These are phyloP conservation scores for Stenocarpella maydis DNA, from an alignment of 2,329 filamentous ascomycete genomes.

Conservation along the genomic window DNA sequence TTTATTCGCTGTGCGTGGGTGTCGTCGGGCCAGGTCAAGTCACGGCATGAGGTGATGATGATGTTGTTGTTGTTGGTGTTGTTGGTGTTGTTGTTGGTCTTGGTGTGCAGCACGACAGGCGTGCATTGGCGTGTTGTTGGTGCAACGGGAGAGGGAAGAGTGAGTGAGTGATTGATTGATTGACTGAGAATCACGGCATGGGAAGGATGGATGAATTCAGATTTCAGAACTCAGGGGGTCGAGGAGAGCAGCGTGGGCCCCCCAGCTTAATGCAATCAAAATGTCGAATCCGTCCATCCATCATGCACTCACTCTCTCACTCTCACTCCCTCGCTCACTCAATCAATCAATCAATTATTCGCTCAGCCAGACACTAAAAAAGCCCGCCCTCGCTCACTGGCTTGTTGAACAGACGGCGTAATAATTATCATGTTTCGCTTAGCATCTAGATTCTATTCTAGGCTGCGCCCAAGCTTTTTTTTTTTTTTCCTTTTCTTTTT, in stretches of 20 bases:
- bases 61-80: not conserved
- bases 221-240: slow-evolving; percentile 12
- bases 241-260: not conserved
- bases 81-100: not conserved
- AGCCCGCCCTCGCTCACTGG: not conserved
- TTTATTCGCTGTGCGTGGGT: too few species aligned
- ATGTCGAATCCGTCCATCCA: slow-evolving; percentile 1
- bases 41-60: not conserved
- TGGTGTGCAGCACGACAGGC: not conserved
- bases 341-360: not conserved
- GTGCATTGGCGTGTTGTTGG: not conserved
- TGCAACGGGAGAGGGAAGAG: not conserved
- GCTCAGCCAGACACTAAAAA: not conserved
- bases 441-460: not conserved
- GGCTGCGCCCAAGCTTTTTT: not conserved
- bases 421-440: not conserved
- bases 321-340: too few species aligned
- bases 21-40: not conserved
- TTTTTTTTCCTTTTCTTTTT: not conserved
- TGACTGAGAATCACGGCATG: too few species aligned
- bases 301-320: not conserved
- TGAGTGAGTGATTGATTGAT: not conserved
- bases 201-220: not conserved
- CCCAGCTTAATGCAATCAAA: slow-evolving; percentile 21
- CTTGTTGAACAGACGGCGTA: not conserved